A percentile compares a stretch with the other conserved stretches of the same genome.
Conservation (phyloP, 306 rosid genomes). For the Trifolium pratense region DNA sequence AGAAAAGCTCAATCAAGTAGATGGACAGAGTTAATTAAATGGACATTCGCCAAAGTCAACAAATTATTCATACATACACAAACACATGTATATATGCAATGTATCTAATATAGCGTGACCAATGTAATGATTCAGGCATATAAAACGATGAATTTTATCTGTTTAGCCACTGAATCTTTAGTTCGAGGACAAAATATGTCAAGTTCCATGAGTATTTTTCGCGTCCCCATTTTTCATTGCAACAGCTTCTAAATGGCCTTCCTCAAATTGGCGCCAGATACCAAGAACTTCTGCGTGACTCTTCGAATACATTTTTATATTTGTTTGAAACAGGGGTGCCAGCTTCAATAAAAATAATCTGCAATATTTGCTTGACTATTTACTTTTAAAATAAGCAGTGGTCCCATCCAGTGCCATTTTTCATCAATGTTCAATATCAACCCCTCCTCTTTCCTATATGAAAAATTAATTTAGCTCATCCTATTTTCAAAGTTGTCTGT, state of each 20-base stretch:
- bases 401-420: constrained; percentile 24
- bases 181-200: background rate
- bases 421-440: constrained; percentile 11
- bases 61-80: background rate
- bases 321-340: background rate
- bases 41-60: constrained; percentile 16
- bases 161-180: constrained; percentile 14
- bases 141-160: constrained; percentile 20
- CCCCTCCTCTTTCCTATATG: constrained; percentile 26
- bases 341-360: constrained; percentile 18
- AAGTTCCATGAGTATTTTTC: background rate
- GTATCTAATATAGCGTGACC: background rate
- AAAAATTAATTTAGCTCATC: constrained; percentile 26
- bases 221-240: background rate
- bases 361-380: constrained; percentile 12
- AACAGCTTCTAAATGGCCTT: constrained; percentile 30
- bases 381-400: constrained; percentile 19
- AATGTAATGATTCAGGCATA: background rate
- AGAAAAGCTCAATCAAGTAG: constrained; percentile 39
- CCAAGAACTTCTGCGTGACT: constrained; percentile 12
- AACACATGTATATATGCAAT: background rate
- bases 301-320: background rate
- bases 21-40: constrained; percentile 30
- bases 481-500: constrained; percentile 6
- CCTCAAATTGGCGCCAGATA: constrained; percentile 18